phyloP scores from a whole-genome alignment of 2,329 filamentous ascomycete genomes.

The Lomentospora prolificans region DNA sequence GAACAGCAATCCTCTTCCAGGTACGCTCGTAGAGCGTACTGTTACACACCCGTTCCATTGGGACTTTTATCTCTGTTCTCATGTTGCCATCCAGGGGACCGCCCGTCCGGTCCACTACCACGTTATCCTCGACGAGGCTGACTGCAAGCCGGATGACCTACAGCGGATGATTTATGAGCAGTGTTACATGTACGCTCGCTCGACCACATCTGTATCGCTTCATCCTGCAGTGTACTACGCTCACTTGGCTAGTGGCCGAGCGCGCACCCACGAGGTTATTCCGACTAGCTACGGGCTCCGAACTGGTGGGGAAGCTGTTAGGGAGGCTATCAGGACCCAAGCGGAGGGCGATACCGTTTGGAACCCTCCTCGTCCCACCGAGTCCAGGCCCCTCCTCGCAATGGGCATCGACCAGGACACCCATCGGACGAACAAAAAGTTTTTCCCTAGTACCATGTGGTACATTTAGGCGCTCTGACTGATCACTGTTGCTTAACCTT shows the following conservation, averaged over 20 bases:
- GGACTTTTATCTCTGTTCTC: conserved; percentile 64
- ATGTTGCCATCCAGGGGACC: conserved; percentile 81
- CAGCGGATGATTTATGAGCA: conserved; percentile 91
- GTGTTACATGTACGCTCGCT: conserved; percentile 85
- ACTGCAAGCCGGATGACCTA: conserved; percentile 56
- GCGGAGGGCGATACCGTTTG: conserved; percentile 25
- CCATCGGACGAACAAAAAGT: conserved; percentile 18
- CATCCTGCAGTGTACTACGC: conserved; percentile 93
- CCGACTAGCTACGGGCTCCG: conserved; percentile 34
- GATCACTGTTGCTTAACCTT: no score
- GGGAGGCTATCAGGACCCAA: conserved; percentile 26
- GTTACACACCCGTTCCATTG: conserved; percentile 87
- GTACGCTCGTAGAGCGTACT: conserved; percentile 77
- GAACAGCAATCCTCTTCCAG: conserved; percentile 75
- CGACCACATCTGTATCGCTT: conserved; percentile 83
- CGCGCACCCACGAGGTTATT: conserved; percentile 59
- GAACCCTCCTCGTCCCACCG: conserved; percentile 7
- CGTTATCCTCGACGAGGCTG: conserved; percentile 73
- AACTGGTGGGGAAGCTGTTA: conserved; percentile 32
- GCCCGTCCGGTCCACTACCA: conserved; percentile 88
- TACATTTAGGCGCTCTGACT: conserved; percentile 27
- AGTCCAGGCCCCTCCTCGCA: conserved; percentile 13
- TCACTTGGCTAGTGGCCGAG: conserved; percentile 76
- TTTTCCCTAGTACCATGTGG: conserved; percentile 33
- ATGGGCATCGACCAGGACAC: conserved; percentile 15